phyloP scores from a whole-genome alignment of 495 filamentous ascomycete genomes.

The Daldinia loculata region DNA sequence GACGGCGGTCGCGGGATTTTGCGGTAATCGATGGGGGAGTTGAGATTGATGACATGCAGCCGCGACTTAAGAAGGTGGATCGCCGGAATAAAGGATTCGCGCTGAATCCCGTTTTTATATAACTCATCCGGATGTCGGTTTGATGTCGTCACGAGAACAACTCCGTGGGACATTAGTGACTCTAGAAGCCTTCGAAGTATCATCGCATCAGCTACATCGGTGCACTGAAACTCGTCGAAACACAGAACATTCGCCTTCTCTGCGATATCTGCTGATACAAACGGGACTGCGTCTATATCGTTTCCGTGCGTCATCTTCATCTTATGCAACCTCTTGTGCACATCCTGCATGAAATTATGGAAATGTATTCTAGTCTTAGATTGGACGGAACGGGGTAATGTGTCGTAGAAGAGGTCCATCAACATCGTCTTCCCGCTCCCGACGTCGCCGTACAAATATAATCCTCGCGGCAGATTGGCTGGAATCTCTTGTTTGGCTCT shows the following conservation, averaged over 20 bases:
- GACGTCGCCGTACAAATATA: conserved; percentile 97
- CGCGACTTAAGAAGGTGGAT: conserved; percentile 87
- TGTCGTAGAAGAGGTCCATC: conserved; percentile 99
- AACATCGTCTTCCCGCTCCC: conserved; percentile 99
- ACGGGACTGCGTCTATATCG: conserved; percentile 90
- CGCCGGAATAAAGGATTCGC: conserved; percentile 92
- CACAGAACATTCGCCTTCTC: conserved; percentile 85
- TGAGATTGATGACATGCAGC: conserved; percentile 89
- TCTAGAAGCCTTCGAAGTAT: conserved; percentile 90
- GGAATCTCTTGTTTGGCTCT: conserved; percentile 64
- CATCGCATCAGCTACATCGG: conserved; percentile 99
- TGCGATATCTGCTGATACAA: conserved; percentile 92
- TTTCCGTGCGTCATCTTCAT: conserved; percentile 89
- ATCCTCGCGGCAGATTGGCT: conserved; percentile 78
- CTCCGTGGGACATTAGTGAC: conserved; percentile 91
- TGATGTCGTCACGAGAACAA: conserved; percentile 94
- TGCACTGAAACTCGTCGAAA: conserved; percentile 99
- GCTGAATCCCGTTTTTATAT: conserved; percentile 98
- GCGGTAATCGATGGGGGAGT: conserved; percentile 95
- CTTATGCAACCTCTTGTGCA: conserved; percentile 89
- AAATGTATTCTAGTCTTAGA: conserved; percentile 97
- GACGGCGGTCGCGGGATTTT: conserved; percentile 94
- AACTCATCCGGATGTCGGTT: conserved; percentile 96
- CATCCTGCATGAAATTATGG: conserved; percentile 99
- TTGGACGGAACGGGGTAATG: conserved; percentile 79